A percentile compares a stretch with the other conserved stretches of the same genome.
Evolutionary conservation across 148 eudicot species (phyloP).

Genomic region (Spergularia bocconei): DNA sequence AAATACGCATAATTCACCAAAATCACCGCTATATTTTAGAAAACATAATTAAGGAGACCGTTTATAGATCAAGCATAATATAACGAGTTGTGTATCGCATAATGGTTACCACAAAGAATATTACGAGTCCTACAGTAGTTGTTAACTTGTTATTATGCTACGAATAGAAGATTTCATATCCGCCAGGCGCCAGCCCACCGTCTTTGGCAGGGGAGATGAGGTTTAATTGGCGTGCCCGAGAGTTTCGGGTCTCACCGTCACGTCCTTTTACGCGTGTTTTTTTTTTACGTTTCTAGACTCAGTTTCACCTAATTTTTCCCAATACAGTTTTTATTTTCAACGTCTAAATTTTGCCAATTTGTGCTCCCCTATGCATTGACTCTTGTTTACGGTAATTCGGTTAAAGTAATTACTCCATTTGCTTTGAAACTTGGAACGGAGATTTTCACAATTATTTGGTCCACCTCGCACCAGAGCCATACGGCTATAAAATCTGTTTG

Average conservation of each 20-base stretch:
- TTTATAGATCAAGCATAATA: too few species aligned
- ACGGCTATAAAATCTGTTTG: too few species aligned
- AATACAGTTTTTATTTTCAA: neutral
- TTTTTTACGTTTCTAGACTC: neutral
- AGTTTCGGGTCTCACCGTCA: constrained; percentile 10
- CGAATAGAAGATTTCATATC: too few species aligned
- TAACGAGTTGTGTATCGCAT: too few species aligned
- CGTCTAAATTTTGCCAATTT: constrained; percentile 11
- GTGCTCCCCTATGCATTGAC: constrained; percentile 23
- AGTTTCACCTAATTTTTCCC: neutral
- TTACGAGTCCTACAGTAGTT: too few species aligned
- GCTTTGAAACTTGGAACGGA: neutral
- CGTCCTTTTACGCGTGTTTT: constrained; percentile 13
- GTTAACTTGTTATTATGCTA: too few species aligned
- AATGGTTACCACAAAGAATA: too few species aligned
- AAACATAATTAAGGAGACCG: too few species aligned
- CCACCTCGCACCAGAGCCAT: neutral
- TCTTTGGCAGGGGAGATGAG: neutral
- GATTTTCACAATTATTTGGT: constrained; percentile 5
- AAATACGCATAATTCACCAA: too few species aligned
- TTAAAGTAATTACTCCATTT: neutral
- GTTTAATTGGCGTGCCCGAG: constrained; percentile 19
- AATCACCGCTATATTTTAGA: too few species aligned
- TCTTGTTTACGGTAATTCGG: neutral
- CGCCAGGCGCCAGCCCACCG: neutral